Base-by-base conservation (phyloP, 306 rosid species). In the Vigna trinervia region DNA sequence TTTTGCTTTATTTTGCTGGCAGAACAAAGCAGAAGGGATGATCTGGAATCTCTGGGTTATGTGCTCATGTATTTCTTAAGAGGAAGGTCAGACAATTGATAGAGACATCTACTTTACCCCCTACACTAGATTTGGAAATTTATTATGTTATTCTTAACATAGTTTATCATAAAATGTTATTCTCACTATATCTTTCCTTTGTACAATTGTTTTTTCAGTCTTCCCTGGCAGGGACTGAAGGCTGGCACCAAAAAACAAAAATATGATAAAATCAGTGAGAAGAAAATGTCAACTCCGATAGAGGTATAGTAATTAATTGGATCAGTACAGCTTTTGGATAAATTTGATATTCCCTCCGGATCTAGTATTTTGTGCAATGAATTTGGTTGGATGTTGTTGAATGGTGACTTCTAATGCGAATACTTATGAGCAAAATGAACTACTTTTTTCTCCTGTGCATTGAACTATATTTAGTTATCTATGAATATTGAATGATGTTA, bases 1-100 rank as follows among this genome's bases (percentile, higher is more conserved):
- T 76, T 46, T 38, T 39, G 48, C 61, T 77, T 71, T 75, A 66
- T 78, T 85, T 80, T 77, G 22, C 48, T 84, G 82, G 84, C 94
- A 96, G 99, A 96, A 80, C 99, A 96, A 90, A 96, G 99, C 91
- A 93, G 99, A 93, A 93, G 99, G 89, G 99, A 96, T 83, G 99
- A 96, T 86, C 85, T 96, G 84, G 99, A 96, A 84, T 96, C 99
- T 85, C 98, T 96, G 80, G 99, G 99, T 84, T 96, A 89, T 78
- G 98, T 96, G 69, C 98, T 96, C 75, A 92, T 96, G 99, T 96
- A 96, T 88, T 96, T 93, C 87, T 81, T 96, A 36, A 86, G 97
- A 87, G 99, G 99, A 96, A 96, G 99, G 99, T 96, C 66, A 69
- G 87, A 81, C 72, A 69, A 75, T 70, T 57, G 74, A n/a, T 26